phyloP scores from a whole-genome alignment of 2,329 filamentous ascomycete genomes.

The Ophiostoma sp. region DNA sequence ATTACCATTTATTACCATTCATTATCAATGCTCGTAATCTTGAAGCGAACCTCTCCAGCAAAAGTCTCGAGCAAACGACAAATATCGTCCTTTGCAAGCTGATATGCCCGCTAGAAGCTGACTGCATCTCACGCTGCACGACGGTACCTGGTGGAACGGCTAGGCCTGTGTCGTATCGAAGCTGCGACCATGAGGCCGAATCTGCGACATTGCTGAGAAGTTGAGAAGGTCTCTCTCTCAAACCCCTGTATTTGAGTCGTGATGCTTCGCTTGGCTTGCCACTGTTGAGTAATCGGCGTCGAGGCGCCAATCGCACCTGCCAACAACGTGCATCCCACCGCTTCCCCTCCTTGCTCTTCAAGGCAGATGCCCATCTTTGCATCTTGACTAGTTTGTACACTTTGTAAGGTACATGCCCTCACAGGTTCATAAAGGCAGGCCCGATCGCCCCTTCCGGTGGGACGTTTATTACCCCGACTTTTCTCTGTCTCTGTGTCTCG shows the following conservation, averaged over 20 bases:
- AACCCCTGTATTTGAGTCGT: background rate
- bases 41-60: background rate
- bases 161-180: background rate
- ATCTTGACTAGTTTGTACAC: background rate
- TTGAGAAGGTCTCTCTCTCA: background rate
- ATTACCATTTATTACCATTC: too few relatives aligned
- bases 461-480: slow-evolving; percentile 6
- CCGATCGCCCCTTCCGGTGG: background rate
- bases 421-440: background rate
- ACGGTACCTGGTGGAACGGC: background rate
- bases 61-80: background rate
- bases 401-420: background rate
- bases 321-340: background rate
- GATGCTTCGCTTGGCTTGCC: background rate
- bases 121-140: background rate
- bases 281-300: background rate
- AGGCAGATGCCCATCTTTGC: background rate
- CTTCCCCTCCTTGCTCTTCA: background rate
- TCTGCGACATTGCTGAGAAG: background rate
- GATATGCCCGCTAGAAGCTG: background rate
- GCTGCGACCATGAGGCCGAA: background rate
- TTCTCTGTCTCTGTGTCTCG: background rate
- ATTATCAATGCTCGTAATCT: background rate
- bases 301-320: background rate
- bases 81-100: background rate